Percentiles rank a stretch among this genome's conserved stretches.
Conservation (phyloP, 768 basidiomycete genomes). For the Hericium coralloides region DNA sequence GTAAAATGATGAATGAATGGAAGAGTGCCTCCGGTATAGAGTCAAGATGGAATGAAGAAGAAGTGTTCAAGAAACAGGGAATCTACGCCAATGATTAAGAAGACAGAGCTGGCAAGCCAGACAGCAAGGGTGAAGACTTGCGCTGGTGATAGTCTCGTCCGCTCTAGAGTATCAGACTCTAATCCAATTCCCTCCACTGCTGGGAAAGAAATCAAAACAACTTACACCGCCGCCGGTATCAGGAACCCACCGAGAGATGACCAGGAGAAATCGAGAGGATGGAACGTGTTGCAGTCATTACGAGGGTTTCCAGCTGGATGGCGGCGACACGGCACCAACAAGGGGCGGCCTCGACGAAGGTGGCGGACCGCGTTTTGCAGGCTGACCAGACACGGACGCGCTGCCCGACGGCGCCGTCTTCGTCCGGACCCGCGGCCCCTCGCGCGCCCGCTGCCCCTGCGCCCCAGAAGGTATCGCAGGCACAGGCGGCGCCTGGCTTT, state of each 20-base stretch:
- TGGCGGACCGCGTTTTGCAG: background rate
- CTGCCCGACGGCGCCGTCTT: conserved; percentile 22
- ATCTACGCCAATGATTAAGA: too few relatives aligned
- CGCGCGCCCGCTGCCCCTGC: conserved; percentile 8
- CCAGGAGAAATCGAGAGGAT: background rate
- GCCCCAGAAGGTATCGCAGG: background rate
- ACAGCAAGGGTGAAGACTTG: too few relatives aligned
- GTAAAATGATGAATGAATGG: background rate
- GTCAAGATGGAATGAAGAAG: background rate
- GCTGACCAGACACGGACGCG: background rate
- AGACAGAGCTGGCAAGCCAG: too few relatives aligned
- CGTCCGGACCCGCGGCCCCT: conserved; percentile 19
- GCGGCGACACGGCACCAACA: conserved; percentile 18
- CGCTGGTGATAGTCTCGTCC: background rate
- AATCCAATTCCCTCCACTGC: background rate
- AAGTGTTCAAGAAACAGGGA: background rate
- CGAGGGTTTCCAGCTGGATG: conserved; percentile 25
- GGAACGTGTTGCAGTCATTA: background rate
- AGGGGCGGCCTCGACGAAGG: conserved; percentile 6
- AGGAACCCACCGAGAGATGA: too few relatives aligned
- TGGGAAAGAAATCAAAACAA: too few relatives aligned
- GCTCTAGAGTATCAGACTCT: background rate
- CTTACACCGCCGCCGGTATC: too few relatives aligned
- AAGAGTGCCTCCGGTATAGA: background rate
- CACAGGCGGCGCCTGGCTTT: conserved; percentile 2